Conservation (phyloP, 1,284 basidiomycete species). For the Microbotryum lychnidis-dioicae region DNA sequence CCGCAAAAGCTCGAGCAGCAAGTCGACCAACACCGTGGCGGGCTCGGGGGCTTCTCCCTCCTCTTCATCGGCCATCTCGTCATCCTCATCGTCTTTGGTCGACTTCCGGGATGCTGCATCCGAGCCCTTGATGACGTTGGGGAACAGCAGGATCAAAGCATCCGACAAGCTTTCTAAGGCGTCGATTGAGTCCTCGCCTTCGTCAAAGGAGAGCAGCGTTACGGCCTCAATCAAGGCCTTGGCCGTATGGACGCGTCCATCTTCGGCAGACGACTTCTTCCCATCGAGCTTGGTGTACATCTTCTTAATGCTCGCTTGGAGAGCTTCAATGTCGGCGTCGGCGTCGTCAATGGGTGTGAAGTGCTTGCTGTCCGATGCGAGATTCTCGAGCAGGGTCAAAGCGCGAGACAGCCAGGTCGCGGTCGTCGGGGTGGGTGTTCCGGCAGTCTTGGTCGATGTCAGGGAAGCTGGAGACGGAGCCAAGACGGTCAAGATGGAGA, state of each 20-base stretch:
- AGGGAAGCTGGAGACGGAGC: background rate
- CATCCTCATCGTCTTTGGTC: constrained; percentile 38
- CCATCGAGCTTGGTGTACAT: constrained; percentile 39
- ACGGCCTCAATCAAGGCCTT: constrained; percentile 42
- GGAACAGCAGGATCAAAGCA: constrained; percentile 32
- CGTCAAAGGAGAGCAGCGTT: constrained; percentile 62
- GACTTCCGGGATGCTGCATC: constrained; percentile 10
- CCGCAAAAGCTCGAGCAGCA: constrained; percentile 80
- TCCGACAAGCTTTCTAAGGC: constrained; percentile 53
- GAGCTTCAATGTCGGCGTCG: constrained; percentile 48
- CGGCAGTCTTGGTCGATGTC: background rate
- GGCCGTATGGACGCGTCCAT: constrained; percentile 17
- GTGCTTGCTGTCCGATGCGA: constrained; percentile 63
- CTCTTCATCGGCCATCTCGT: constrained; percentile 37
- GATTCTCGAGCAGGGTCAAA: constrained; percentile 51
- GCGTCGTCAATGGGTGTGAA: constrained; percentile 51
- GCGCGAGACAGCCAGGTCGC: constrained; percentile 71
- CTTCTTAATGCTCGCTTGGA: constrained; percentile 47
- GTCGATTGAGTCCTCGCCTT: constrained; percentile 50
- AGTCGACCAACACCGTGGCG: constrained; percentile 78
- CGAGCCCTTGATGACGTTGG: constrained; percentile 29
- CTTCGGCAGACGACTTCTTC: constrained; percentile 42
- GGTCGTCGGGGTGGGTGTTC: background rate
- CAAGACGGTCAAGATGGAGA: constrained; percentile 67
- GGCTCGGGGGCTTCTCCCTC: constrained; percentile 48